Percentiles rank a stretch among this genome's conserved stretches.
Conservation (phyloP, 2,329 filamentous ascomycete species). For the Orbilia ellipsospora region DNA sequence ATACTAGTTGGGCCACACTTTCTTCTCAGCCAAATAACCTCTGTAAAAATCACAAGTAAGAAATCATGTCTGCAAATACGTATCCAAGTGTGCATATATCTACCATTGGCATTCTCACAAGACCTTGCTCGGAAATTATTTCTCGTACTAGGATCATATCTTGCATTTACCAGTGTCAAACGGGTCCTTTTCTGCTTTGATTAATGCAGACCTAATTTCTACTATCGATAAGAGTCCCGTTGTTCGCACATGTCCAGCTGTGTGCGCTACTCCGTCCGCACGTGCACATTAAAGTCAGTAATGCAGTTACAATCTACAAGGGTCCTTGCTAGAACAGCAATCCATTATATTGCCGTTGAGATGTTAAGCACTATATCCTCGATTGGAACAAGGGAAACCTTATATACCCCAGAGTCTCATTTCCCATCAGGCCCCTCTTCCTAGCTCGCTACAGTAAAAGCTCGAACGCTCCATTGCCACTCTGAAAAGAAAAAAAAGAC, state of each 20-base stretch:
- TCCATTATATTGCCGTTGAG: neutral
- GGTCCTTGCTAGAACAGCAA: neutral
- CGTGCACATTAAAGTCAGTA: neutral
- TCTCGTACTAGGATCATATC: conserved; percentile 6
- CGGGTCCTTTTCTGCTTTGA: no score
- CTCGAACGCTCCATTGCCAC: conserved; percentile 21
- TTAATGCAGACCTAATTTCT: neutral
- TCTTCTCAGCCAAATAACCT: no score
- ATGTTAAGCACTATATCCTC: neutral
- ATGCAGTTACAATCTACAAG: neutral
- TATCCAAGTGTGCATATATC: no score
- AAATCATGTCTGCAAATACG: no score
- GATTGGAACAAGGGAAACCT: conserved; percentile 1
- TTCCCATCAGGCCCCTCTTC: neutral
- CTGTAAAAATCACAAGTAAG: no score
- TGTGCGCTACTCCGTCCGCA: neutral
- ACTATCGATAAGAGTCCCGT: conserved; percentile 6
- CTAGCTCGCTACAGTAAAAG: neutral
- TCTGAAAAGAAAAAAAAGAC: conserved; percentile 4
- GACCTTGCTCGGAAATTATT: neutral
- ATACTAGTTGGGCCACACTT: no score
- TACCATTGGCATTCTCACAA: neutral
- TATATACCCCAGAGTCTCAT: conserved; percentile 44
- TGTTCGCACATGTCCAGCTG: no score
- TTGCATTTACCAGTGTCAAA: neutral